A percentile compares a stretch with the other conserved stretches of the same genome.
phyloP scores from a whole-genome alignment of 345 rosid genomes.

The Punica granatum region DNA sequence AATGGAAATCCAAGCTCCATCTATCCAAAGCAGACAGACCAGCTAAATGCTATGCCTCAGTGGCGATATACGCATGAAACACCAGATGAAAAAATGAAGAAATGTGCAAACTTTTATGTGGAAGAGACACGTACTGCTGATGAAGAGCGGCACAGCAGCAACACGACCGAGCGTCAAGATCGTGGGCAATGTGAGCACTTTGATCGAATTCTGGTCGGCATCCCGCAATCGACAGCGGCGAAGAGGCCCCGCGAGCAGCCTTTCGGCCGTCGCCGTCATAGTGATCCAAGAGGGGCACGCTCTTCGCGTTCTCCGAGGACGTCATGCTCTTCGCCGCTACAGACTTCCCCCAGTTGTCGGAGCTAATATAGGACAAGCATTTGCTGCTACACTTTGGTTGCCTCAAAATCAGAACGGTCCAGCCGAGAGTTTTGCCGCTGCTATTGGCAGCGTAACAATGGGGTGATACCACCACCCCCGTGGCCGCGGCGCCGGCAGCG shows the following conservation, averaged over 20 bases:
- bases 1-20: not conserved
- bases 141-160: slow-evolving; percentile 79
- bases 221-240: slow-evolving; percentile 21
- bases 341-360: slow-evolving; percentile 13
- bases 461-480: too few species aligned
- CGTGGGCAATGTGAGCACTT: slow-evolving; percentile 84
- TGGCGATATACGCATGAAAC: too few species aligned
- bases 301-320: slow-evolving; percentile 31
- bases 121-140: slow-evolving; percentile 54
- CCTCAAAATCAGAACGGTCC: not conserved
- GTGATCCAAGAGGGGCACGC: slow-evolving; percentile 14
- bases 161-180: slow-evolving; percentile 92
- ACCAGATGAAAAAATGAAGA: not conserved
- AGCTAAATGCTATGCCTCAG: too few species aligned
- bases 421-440: not conserved
- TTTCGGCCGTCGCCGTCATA: slow-evolving; percentile 13
- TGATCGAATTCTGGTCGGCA: slow-evolving; percentile 19
- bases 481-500: slow-evolving; percentile 5
- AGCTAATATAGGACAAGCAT: slow-evolving; percentile 10
- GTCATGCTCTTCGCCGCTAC: slow-evolving; percentile 36
- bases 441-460: slow-evolving; percentile 4
- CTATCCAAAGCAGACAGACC: not conserved
- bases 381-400: slow-evolving; percentile 9
- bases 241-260: slow-evolving; percentile 5
- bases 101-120: not conserved